Conservation (phyloP, 169 alveolate species). For the Eimeria necatrix region DNA sequence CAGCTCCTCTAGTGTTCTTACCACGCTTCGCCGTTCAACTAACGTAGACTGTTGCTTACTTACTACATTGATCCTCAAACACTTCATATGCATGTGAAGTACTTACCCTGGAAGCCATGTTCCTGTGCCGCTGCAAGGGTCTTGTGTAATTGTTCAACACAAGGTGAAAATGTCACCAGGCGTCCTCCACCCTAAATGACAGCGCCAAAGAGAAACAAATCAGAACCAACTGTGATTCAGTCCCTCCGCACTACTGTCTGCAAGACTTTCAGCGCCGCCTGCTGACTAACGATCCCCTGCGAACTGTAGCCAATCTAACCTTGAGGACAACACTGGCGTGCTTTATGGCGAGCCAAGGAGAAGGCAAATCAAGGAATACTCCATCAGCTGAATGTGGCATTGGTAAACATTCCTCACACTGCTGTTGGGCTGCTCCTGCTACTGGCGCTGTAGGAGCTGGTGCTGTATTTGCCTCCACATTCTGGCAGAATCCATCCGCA, state of each 20-base stretch:
- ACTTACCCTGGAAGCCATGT: slow-evolving; percentile 65
- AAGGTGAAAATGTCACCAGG: slow-evolving; percentile 90
- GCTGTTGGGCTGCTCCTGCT: neutral
- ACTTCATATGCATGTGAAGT: neutral
- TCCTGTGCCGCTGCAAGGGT: slow-evolving; percentile 67
- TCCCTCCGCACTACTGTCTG: too few relatives aligned
- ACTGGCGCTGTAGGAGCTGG: neutral
- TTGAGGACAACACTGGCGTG: slow-evolving; percentile 86
- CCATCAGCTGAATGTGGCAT: slow-evolving; percentile 81
- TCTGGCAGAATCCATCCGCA: slow-evolving; percentile 86
- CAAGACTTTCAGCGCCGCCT: too few relatives aligned
- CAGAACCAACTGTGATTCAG: too few relatives aligned
- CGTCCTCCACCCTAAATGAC: slow-evolving; percentile 84
- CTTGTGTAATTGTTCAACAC: slow-evolving; percentile 91
- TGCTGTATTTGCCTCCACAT: neutral
- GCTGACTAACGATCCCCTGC: too few relatives aligned
- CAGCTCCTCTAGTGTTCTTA: too few relatives aligned
- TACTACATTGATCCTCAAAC: neutral
- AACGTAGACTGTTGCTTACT: too few relatives aligned
- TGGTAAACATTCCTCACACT: slow-evolving; percentile 21
- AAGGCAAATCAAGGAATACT: slow-evolving; percentile 90
- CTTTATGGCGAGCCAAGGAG: slow-evolving; percentile 90
- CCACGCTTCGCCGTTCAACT: too few relatives aligned
- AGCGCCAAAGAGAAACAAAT: neutral
- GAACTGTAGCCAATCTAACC: neutral